Base-by-base conservation (phyloP, 345 rosid species). In the Lepidium sativum region DNA sequence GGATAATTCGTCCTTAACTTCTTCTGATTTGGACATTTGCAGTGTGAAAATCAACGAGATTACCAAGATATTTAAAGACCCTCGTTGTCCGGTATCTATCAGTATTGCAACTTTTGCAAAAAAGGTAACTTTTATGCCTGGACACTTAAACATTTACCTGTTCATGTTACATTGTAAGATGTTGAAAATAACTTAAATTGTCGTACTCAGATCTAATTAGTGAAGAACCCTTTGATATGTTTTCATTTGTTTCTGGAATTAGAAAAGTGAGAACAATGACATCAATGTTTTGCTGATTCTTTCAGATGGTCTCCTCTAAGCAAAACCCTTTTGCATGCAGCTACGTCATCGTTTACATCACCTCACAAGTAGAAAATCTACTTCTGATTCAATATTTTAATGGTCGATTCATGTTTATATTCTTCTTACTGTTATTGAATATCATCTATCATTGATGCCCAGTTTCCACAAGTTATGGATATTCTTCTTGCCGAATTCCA, bases 401-500 rank as follows among this genome's bases (percentile, higher is more conserved):
- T 9, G 1, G 43, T 37, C 20, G 18, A 21, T 39, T 55, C 2
- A 9, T n/a, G 17, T 16, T 55, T 3, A 6, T n/a, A 18, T 16
- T 18, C 27, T 21, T 34, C 45, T 56, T 20, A 38, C 25, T 53
- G 42, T 52, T 31, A 53, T 60, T 52, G 49, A 54, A 29, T 18
- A 52, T 14, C 32, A 47, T 44, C 48, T 65, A 49, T 51, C 45
- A 21, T 55, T 72, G 45, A 49, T 60, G 49, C n/a, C 21, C 58
- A 90, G 99, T 77, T 84, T 60, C 96, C 97, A 67, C 74, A 81
- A 27, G 78, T 75, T 45, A 84, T 86, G 89, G 96, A 94, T 80
- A 69, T 90, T 73, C 71, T 90, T 75, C 91, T 94, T 60, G 92
- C 97, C 25, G 95, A 88, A 71, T 78, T 94, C 48, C 92, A 94